phyloP scores from a whole-genome alignment of 106 monocot species.

The Ottelia alismoides region DNA sequence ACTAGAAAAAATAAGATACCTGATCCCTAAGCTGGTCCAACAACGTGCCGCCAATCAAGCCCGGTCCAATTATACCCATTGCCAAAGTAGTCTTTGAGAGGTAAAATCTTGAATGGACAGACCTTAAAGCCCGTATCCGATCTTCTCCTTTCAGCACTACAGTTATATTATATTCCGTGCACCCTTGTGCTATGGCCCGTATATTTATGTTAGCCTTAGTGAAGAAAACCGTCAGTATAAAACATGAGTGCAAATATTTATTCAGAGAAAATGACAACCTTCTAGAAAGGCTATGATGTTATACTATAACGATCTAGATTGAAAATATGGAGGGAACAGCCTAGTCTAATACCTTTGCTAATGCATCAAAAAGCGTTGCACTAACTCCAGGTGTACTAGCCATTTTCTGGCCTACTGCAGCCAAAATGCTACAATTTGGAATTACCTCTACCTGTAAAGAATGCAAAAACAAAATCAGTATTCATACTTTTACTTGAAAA shows the following conservation, averaged over 20 bases:
- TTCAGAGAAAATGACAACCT: too few relatives aligned
- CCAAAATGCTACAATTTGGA: constrained; percentile 82
- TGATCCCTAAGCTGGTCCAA: constrained; percentile 96
- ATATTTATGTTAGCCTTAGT: constrained; percentile 86
- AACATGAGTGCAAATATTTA: too few relatives aligned
- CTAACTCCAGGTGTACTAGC: constrained; percentile 98
- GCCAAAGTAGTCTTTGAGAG: constrained; percentile 90
- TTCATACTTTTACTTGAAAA: too few relatives aligned
- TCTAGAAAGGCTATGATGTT: too few relatives aligned
- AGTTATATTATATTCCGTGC: constrained; percentile 97
- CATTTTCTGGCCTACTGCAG: constrained; percentile 97
- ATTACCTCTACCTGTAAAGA: constrained; percentile 91
- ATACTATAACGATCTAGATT: too few relatives aligned
- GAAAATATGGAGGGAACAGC: background rate
- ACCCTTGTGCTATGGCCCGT: constrained; percentile 98
- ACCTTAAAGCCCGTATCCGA: constrained; percentile 70
- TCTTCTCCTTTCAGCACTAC: constrained; percentile 89
- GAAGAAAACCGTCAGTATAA: too few relatives aligned
- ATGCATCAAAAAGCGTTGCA: constrained; percentile 97
- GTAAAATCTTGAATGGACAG: constrained; percentile 93
- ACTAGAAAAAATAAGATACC: too few relatives aligned
- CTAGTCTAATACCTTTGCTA: too few relatives aligned
- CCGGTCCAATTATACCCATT: constrained; percentile 91
- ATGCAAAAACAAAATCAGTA: too few relatives aligned
- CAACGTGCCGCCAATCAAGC: constrained; percentile 81